Conservation (phyloP, 2,329 filamentous ascomycete species). For the Cladosporium colombiae region DNA sequence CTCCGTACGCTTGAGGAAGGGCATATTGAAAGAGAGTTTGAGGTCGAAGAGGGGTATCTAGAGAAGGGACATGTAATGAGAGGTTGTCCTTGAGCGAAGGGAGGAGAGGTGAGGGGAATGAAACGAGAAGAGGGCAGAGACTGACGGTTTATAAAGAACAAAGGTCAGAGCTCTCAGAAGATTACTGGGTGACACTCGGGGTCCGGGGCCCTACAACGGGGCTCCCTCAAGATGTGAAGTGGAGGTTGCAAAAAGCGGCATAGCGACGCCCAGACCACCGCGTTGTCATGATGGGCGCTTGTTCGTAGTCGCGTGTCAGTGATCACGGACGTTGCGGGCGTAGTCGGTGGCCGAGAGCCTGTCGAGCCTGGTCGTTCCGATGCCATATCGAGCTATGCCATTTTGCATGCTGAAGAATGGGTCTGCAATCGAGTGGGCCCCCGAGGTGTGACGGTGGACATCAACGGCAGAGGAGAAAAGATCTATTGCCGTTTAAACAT, state of each 20-base stretch:
- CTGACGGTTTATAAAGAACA: conserved; percentile 15
- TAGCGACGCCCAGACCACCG: conserved; percentile 16
- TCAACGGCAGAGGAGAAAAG: conserved; percentile 6
- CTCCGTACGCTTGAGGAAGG: conserved; percentile 38
- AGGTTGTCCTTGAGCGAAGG: conserved; percentile 12
- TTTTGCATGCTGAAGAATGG: conserved; percentile 17
- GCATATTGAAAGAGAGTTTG: conserved; percentile 27
- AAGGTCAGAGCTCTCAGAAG: conserved; percentile 16
- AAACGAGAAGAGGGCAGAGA: conserved; percentile 13
- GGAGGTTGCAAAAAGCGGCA: conserved; percentile 15
- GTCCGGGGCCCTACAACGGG: conserved; percentile 19
- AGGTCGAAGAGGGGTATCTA: conserved; percentile 14
- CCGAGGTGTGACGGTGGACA: conserved; percentile 7
- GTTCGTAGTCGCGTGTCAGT: conserved; percentile 15
- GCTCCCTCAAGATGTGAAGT: conserved; percentile 20
- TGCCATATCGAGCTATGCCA: conserved; percentile 15
- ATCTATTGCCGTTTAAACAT: conserved; percentile 11
- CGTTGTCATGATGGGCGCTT: conserved; percentile 10
- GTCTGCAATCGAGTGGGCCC: conserved; percentile 8
- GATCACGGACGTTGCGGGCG: conserved; percentile 16
- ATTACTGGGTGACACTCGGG: conserved; percentile 18
- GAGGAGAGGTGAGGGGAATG: conserved; percentile 19
- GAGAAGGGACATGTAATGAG: conserved; percentile 16
- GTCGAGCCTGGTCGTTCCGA: conserved; percentile 12
- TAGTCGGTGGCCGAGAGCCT: conserved; percentile 7